Base-by-base conservation (phyloP, 805 yeast species). In the Monosporozyma yasuniensis region DNA sequence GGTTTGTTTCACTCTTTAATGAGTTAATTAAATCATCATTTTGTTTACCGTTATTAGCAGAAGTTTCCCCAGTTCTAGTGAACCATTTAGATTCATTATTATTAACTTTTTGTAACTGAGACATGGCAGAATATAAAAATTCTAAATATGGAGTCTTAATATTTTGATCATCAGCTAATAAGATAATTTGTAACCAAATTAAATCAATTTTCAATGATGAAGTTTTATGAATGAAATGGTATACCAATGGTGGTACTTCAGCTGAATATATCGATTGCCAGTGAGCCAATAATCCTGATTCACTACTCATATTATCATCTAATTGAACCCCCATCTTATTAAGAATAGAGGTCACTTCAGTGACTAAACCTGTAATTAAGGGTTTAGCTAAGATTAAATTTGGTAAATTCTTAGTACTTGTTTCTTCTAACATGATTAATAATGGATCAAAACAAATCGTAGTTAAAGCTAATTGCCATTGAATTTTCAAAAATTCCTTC, bases 111-210 rank as follows among this genome's bases (percentile, higher is more conserved):
- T 72, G 74, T 48, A 72, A 75, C 63, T 84, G 90, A 54, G 86
- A 80, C 72, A 84, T 71, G 48, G 81, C 76, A 2, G 96, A 88
- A 63, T 87, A 90, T 50, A 87, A 69, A 57, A 87, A 87, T 68
- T 90, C 97, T 64, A 90, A 72, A 64, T 90, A 90, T 2, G 97
- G 96, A 0, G 96, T 87, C 63, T 84, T 83, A 49, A 88, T 81
- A 46, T 84, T 82, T 61, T 79, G 78, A 63, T 89, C 96, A 68
- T 89, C 96, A n/a, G 93, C 96, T 50, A 89, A 72, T 49, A 90
- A 71, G 47, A 90, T 90, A 4, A 96, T 95, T 61, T 88, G 95
- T 53, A 90, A 75, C 48, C 90, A 70, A 42, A 88, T 71, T 61
- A 88, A 73, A 68, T 90, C 97, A 41, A 85, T 72, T 53, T 83